Evolutionary conservation across 805 yeast genomes (phyloP).

Genomic region (Starmerella ratchasimensis): DNA sequence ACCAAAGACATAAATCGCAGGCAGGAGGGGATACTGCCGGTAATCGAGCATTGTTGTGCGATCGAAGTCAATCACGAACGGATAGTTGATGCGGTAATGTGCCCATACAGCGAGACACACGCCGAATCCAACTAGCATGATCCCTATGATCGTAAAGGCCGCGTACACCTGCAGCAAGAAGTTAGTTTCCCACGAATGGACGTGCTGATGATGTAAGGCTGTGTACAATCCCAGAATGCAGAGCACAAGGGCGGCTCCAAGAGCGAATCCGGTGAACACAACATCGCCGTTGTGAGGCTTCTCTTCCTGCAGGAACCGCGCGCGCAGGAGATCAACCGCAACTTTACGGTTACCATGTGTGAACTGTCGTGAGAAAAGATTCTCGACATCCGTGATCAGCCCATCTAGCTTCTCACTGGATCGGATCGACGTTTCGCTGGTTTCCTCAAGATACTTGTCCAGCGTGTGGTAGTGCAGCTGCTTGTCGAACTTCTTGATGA

Average conservation of each 20-base stretch:
- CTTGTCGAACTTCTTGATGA: slow-evolving; percentile 84
- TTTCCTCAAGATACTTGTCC: slow-evolving; percentile 40
- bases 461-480: slow-evolving; percentile 35
- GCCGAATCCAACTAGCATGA: slow-evolving; percentile 53
- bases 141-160: slow-evolving; percentile 57
- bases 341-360: slow-evolving; percentile 59
- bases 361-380: slow-evolving; percentile 48
- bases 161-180: slow-evolving; percentile 80
- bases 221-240: slow-evolving; percentile 42
- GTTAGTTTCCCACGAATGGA: slow-evolving; percentile 37
- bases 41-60: slow-evolving; percentile 51
- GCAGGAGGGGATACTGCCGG: slow-evolving; percentile 51
- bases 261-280: slow-evolving; percentile 49
- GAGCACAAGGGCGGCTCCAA: slow-evolving; percentile 63
- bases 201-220: slow-evolving; percentile 35
- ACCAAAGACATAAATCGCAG: slow-evolving; percentile 43
- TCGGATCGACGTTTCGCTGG: slow-evolving; percentile 40
- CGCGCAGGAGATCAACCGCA: slow-evolving; percentile 56
- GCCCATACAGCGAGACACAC: slow-evolving; percentile 64
- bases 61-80: slow-evolving; percentile 81
- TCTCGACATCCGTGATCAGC: slow-evolving; percentile 49
- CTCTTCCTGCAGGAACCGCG: slow-evolving; percentile 27
- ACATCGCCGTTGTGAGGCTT: slow-evolving; percentile 28
- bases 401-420: slow-evolving; percentile 44
- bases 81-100: slow-evolving; percentile 65